Evolutionary conservation across 2,329 filamentous ascomycete species (phyloP), one percentile per base, ranked within the genome.

Genomic region (Scytalidium lignicola): DNA sequence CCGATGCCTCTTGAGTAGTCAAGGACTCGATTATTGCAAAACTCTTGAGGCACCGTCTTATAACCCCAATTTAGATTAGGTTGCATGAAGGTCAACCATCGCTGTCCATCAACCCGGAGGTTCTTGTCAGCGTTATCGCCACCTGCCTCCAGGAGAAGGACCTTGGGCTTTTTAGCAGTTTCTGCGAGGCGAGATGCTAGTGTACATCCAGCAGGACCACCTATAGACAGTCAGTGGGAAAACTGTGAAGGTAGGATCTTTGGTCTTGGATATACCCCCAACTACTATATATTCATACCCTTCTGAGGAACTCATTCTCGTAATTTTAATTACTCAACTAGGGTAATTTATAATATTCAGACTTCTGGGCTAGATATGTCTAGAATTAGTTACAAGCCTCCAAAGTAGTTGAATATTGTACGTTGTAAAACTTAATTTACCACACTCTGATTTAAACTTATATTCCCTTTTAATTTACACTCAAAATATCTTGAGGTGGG

Each of bases 111-210:
- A 43, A 74, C 71, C 12, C 77, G 70, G 2, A 75, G 73, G 7
- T 76, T 66, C 7, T 67, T 62, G 3, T 62, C 66, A 49, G 76
- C 69, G 43, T 81, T 78, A 7, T 58, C 55, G 1, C 51, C 55
- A 9, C 83, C 83, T 1, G 81, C 82, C 64, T 86, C 82, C 2
- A 86, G 64, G 1, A 86, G 70, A 2, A 85, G 72, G 1, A 85
- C 74, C 0, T 61, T 69, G 0, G 81, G 82, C 8, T 64, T 68
- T 29, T 69, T 67, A 0, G 68, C 32, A 0, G 75, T 67, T 17
- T 68, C 63, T 2, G 79, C 73, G 3, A 86, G 73, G 1, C 70
- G 66, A 1, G 74, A 65, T 0, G 82, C 82, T 13, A 85, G 59
- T 1, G 76, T 67, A 44, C 75, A 75, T 7, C 83, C 83, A 7